Conservation (phyloP, 1,284 basidiomycete species). For the Boletus sp. region DNA sequence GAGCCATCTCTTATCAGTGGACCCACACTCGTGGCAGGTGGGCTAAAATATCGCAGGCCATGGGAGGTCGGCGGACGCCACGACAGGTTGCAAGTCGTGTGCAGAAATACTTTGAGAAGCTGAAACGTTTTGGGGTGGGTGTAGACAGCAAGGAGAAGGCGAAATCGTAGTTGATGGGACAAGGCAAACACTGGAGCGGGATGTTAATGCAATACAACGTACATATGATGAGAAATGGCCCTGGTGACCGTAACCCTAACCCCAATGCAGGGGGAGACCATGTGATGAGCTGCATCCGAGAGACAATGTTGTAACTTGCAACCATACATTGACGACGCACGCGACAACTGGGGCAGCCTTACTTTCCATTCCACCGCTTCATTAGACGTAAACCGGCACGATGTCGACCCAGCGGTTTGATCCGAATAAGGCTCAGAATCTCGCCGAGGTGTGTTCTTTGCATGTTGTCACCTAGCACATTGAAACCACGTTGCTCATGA, state of each 20-base stretch:
- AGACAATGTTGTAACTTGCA: background rate
- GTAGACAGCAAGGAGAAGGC: constrained; percentile 37
- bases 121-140: constrained; percentile 63
- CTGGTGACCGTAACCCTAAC: constrained; percentile 28
- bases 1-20: constrained; percentile 1
- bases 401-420: constrained; percentile 57
- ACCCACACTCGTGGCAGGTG: constrained; percentile 43
- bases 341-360: constrained; percentile 36
- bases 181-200: background rate
- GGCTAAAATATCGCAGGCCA: constrained; percentile 74
- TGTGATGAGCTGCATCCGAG: constrained; percentile 5
- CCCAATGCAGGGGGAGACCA: constrained; percentile 10
- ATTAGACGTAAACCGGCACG: constrained; percentile 24
- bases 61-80: constrained; percentile 70
- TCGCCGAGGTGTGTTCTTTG: constrained; percentile 62
- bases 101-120: constrained; percentile 80
- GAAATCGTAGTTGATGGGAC: constrained; percentile 19
- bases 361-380: constrained; percentile 38
- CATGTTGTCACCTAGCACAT: constrained; percentile 6
- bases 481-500: constrained; percentile 25
- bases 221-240: background rate
- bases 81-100: constrained; percentile 81
- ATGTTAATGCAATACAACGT: background rate
- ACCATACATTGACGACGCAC: background rate
- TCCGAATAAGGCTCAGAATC: constrained; percentile 83